Conservation (phyloP, 331 rosid species). For the Spiraea crenata region DNA sequence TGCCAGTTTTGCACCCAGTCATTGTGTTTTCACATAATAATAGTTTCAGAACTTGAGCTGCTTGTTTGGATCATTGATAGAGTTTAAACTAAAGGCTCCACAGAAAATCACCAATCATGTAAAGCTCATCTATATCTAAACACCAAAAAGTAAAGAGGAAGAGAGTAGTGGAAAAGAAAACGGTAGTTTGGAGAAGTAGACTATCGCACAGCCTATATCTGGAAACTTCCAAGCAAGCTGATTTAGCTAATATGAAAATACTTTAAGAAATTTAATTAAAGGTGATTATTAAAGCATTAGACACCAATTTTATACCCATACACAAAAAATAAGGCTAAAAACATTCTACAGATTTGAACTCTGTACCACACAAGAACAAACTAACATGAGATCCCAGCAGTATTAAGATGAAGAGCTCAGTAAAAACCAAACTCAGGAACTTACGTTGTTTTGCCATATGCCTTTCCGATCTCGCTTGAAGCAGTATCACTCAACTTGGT, state of each 20-base stretch:
- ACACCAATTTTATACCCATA: neutral
- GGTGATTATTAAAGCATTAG: neutral
- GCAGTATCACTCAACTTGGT: constrained; percentile 96
- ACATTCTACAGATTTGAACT: neutral
- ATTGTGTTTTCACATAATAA: neutral
- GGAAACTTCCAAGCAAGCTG: too few relatives aligned
- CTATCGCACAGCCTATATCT: too few relatives aligned
- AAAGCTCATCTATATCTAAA: neutral
- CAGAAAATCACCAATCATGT: neutral
- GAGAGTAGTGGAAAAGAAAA: neutral
- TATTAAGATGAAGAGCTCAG: neutral
- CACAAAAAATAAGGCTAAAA: neutral
- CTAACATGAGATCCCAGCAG: neutral
- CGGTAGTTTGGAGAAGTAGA: neutral
- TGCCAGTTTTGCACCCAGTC: neutral
- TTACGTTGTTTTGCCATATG: constrained; percentile 91
- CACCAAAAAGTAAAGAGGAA: neutral
- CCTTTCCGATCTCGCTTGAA: constrained; percentile 97
- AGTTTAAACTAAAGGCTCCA: neutral
- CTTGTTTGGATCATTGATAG: neutral
- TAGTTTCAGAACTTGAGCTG: neutral
- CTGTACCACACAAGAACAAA: neutral
- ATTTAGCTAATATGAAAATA: too few relatives aligned
- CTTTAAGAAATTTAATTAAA: neutral
- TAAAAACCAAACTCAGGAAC: constrained; percentile 21